Evolutionary conservation across 306 rosid species (phyloP), one percentile per base, ranked within the genome.

Genomic region (Lotus japonicus): DNA sequence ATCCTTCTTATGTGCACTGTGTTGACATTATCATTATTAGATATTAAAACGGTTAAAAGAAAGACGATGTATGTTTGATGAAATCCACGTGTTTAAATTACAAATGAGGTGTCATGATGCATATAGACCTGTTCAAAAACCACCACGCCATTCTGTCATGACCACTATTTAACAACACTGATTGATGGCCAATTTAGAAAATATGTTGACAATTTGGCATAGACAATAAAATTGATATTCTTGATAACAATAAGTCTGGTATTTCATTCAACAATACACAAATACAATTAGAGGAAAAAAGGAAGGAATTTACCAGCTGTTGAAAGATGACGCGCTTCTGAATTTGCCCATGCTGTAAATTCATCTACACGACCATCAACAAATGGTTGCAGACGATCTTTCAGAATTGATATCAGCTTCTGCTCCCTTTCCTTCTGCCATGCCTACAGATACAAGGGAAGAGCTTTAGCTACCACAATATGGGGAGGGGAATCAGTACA

Each of bases 341-440:
- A 72, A 59, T 66, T 82, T 65, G 95, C 92, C 96, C 92, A 85
- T 33, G 55, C 45, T 61, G 79, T 80, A 72, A 94, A 94, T 74
- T 94, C 99, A 17, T 88, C 88, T 31, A 4, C 58, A 70, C 61
- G 83, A 53, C 84, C 90, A 14, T 82, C 89, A 33, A 90, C 95
- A 81, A 81, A 88, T 65, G 84, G 96, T 63, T 86, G 92, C 65
- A 94, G 70, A 66, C 72, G 96, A 43, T 74, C 84, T 79, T 77
- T 94, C 79, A 94, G 62, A 76, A 69, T 63, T 17, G 64, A 11
- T 61, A 69, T 53, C 50, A 94, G 95, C 84, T 84, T 90, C 64
- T 44, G 74, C 75, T 88, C 90, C 85, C 99, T 88, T 83, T 88
- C 96, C 72, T 81, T 94, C 79, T 84, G 99, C 79, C 83, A 46